Evolutionary conservation across 2,329 filamentous ascomycete genomes (phyloP), one percentile per base, ranked within the genome.

Genomic region (Fusarium xyrophilum): DNA sequence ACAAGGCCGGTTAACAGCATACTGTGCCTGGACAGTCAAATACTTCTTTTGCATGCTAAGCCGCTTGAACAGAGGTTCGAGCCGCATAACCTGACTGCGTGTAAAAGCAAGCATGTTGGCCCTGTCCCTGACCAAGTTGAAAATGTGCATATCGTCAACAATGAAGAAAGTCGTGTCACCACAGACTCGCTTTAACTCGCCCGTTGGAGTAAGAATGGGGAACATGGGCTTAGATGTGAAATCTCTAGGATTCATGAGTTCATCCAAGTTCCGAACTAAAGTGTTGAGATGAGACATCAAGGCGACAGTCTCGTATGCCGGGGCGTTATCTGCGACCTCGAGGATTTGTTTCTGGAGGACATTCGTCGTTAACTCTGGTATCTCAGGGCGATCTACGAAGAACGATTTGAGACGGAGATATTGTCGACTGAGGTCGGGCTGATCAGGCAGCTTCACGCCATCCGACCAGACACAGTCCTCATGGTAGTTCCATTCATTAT

Each of bases 121-220:
- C 0, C 0, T 3, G 7, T 40, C 21, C 9, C 21, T 40, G 3
- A 40, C 23, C 0, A 23, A 17, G 0, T 17, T 23, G 21, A 23
- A 23, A 40, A 40, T 21, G 14, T 14, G 38, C 21, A 40, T 17
- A 1, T 40, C 21, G 21, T 40, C 38, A 17, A 40, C 21, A 5
- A 40, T 23, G 2, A 40, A 40, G 38, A 40, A 40, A 5, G 3
- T 2, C 4, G 38, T 17, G 0, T 0, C 21, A 23, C 9, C 0
- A 23, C 9, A 40, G 38, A 23, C 38, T 0, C 38, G 21, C 6
- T 40, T 40, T 23, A 5, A 0, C 21, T 40, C 39, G 9, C 39
- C 39, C 1, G 38, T 1, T 3, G 38, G n/a, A 1, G 14, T 11
- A 4, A 40, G 39, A 7, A 40, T 7, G 3, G 21, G 39, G 21